Conservation (phyloP, 305 asterid species). For the Stenogyne calaminthoides region DNA sequence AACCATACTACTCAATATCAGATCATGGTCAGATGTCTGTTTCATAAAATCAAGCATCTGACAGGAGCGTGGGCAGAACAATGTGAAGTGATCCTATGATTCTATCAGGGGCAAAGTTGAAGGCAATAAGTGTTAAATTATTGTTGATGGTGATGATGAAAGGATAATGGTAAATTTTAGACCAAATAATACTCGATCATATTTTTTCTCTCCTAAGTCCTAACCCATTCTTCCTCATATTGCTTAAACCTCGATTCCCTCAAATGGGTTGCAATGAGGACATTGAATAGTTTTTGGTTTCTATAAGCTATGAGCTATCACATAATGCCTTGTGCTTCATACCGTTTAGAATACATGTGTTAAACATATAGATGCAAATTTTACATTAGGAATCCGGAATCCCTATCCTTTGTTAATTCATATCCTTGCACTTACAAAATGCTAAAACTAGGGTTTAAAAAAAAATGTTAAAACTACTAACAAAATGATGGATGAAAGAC, state of each 20-base stretch:
- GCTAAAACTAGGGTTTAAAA: not conserved
- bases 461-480: not conserved
- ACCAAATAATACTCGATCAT: not conserved
- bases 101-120: not conserved
- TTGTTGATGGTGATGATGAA: too few species aligned
- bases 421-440: not conserved
- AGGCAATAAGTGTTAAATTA: not conserved
- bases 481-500: not conserved
- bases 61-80: not conserved
- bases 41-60: not conserved
- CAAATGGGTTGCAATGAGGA: constrained; percentile 5
- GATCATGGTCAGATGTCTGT: not conserved
- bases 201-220: not conserved
- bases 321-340: not conserved
- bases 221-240: not conserved
- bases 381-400: not conserved
- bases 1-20: not conserved
- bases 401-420: not conserved
- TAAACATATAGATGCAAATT: not conserved
- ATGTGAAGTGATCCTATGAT: not conserved
- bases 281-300: not conserved
- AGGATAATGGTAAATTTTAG: not conserved
- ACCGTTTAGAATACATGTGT: not conserved
- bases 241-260: not conserved
- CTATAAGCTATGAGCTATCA: not conserved